Evolutionary conservation across 768 basidiomycete genomes (phyloP).

Genomic region (Zangia roseola): DNA sequence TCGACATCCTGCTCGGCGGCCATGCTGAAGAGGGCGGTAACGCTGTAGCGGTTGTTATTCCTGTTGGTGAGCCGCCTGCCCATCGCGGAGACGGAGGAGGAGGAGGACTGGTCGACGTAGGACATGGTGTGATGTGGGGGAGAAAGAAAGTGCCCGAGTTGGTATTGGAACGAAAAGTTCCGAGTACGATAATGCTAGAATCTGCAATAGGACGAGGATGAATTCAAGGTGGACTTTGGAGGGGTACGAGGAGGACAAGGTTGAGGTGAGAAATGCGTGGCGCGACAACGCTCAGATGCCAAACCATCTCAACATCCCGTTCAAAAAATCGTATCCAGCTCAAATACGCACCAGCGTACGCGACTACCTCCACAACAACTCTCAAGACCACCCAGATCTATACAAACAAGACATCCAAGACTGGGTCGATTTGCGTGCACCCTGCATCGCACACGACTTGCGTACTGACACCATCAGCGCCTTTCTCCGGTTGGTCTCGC

Average conservation of each 20-base stretch:
- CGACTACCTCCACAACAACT: constrained; percentile 65
- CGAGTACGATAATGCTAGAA: background rate
- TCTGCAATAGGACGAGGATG: background rate
- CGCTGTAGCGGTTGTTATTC: constrained; percentile 95
- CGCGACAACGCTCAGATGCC: constrained; percentile 50
- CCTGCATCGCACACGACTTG: constrained; percentile 54
- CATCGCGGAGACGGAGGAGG: constrained; percentile 67
- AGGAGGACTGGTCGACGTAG: constrained; percentile 58
- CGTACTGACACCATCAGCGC: constrained; percentile 51
- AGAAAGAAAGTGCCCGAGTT: background rate
- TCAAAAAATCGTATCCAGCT: constrained; percentile 64
- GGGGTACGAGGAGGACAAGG: constrained; percentile 13
- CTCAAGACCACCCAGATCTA: constrained; percentile 78
- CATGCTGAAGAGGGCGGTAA: constrained; percentile 95
- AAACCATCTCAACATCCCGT: constrained; percentile 72
- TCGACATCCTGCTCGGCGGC: constrained; percentile 98
- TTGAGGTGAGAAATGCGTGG: constrained; percentile 10
- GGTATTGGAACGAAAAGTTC: constrained; percentile 10
- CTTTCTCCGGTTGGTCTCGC: constrained; percentile 54
- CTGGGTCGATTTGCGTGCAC: constrained; percentile 65
- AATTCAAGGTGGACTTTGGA: too few species aligned
- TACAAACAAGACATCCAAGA: constrained; percentile 73
- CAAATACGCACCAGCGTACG: constrained; percentile 55
- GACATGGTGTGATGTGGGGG: constrained; percentile 51
- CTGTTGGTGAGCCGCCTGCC: constrained; percentile 81